Percentiles rank a stretch among this genome's conserved stretches.
phyloP scores from a whole-genome alignment of 768 basidiomycete species.

The Kwoniella pini region DNA sequence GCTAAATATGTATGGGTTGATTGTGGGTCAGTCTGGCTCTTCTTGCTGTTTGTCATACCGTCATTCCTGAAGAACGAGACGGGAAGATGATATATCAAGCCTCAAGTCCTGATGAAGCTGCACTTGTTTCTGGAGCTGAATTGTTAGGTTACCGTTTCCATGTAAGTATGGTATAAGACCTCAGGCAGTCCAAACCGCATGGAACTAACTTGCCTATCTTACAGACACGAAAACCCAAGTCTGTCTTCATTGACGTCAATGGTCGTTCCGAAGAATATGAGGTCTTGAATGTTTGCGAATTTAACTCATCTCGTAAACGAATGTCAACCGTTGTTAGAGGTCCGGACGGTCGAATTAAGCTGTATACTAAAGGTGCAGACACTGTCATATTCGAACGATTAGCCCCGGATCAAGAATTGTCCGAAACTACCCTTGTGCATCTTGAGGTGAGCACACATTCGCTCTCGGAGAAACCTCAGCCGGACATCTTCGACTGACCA shows the following conservation, averaged over 20 bases:
- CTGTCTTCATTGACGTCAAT: slow-evolving; percentile 81
- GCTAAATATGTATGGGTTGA: too few species aligned
- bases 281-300: slow-evolving; percentile 95
- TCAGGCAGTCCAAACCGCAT: not conserved
- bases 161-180: slow-evolving; percentile 60
- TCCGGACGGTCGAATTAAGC: slow-evolving; percentile 85
- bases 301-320: slow-evolving; percentile 94
- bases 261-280: slow-evolving; percentile 78
- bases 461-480: too few species aligned
- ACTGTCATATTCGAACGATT: slow-evolving; percentile 94
- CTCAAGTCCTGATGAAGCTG: slow-evolving; percentile 96
- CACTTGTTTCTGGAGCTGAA: slow-evolving; percentile 91
- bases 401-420: slow-evolving; percentile 69
- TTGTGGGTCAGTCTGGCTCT: slow-evolving; percentile 64
- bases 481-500: too few species aligned
- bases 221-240: slow-evolving; percentile 92
- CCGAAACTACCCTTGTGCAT: slow-evolving; percentile 81
- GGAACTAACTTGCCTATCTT: slow-evolving; percentile 11
- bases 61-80: slow-evolving; percentile 85
- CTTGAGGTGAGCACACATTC: slow-evolving; percentile 68
- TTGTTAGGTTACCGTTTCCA: slow-evolving; percentile 89
- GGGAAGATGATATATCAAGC: slow-evolving; percentile 94
- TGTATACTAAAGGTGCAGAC: slow-evolving; percentile 97
- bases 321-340: slow-evolving; percentile 93
- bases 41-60: slow-evolving; percentile 94